Conservation (phyloP, 2,329 filamentous ascomycete species). For the Aspergillus fischeri region DNA sequence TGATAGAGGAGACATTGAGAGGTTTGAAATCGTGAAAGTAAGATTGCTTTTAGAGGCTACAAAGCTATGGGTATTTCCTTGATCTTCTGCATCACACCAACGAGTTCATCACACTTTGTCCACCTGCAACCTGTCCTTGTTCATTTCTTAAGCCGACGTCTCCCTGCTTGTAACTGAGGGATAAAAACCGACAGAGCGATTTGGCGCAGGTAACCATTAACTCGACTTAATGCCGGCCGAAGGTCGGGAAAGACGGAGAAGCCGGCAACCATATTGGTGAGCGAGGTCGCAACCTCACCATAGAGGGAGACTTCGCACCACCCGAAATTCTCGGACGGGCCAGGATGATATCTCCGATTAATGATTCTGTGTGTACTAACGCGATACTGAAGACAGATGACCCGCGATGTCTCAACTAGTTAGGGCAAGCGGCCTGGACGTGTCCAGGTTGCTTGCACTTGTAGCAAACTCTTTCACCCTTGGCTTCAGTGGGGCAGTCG, state of each 20-base stretch:
- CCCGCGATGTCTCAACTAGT: conserved; percentile 47
- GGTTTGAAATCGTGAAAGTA: neutral
- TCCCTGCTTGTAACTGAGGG: conserved; percentile 10
- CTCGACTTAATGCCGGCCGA: conserved; percentile 15
- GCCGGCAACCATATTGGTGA: conserved; percentile 16
- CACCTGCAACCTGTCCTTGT: conserved; percentile 23
- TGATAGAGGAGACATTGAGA: neutral
- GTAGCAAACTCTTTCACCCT: conserved; percentile 95
- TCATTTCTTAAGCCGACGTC: conserved; percentile 13
- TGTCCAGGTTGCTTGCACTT: conserved; percentile 86
- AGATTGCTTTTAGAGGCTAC: neutral
- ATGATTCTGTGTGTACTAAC: conserved; percentile 16
- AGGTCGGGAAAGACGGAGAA: conserved; percentile 17
- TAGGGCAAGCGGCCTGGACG: conserved; percentile 90
- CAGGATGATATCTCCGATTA: conserved; percentile 8
- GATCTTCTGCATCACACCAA: conserved; percentile 17
- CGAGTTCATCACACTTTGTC: conserved; percentile 17
- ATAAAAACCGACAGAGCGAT: conserved; percentile 5
- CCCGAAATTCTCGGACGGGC: conserved; percentile 16
- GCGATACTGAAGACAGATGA: conserved; percentile 24
- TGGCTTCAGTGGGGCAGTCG: conserved; percentile 91
- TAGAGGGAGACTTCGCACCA: conserved; percentile 26
- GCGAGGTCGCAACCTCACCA: conserved; percentile 16
- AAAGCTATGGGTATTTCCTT: neutral
- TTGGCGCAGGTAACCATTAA: conserved; percentile 11